Percentiles rank a stretch among this genome's conserved stretches.
Evolutionary conservation across 83 land plant species (phyloP).

Genomic region (Larix sibirica): DNA sequence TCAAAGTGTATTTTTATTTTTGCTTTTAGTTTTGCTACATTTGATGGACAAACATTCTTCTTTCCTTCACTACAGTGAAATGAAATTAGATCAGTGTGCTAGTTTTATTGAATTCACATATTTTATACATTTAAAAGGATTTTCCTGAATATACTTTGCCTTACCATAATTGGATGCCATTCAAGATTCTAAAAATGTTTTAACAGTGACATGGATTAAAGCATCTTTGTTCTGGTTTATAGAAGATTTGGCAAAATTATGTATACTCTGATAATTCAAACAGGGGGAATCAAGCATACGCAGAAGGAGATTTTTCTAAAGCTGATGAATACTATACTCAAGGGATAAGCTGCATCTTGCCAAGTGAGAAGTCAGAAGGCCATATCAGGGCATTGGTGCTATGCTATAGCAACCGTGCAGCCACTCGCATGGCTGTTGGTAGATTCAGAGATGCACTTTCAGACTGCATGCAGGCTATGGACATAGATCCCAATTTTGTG

Average conservation of each 20-base stretch:
- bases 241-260: background rate
- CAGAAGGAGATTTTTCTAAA: conserved; percentile 65
- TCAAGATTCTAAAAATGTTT: background rate
- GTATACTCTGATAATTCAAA: conserved; percentile 1
- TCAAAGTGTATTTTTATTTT: background rate
- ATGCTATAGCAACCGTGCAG: conserved; percentile 97
- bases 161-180: background rate
- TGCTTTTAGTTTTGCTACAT: background rate
- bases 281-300: conserved; percentile 97
- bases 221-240: background rate
- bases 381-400: conserved; percentile 76
- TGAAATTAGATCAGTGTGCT: background rate
- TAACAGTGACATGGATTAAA: background rate
- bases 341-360: conserved; percentile 77
- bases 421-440: conserved; percentile 84
- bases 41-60: background rate
- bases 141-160: background rate
- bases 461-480: conserved; percentile 84
- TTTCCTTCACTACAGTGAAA: background rate
- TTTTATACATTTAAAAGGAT: background rate
- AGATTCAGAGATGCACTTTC: conserved; percentile 85
- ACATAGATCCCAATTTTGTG: conserved; percentile 75
- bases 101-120: background rate
- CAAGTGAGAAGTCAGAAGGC: conserved; percentile 64
- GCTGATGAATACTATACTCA: conserved; percentile 95